These are phyloP conservation scores for Ceratocystis lukuohia DNA, from an alignment of 2,329 filamentous ascomycete species.

Conservation along the genomic window DNA sequence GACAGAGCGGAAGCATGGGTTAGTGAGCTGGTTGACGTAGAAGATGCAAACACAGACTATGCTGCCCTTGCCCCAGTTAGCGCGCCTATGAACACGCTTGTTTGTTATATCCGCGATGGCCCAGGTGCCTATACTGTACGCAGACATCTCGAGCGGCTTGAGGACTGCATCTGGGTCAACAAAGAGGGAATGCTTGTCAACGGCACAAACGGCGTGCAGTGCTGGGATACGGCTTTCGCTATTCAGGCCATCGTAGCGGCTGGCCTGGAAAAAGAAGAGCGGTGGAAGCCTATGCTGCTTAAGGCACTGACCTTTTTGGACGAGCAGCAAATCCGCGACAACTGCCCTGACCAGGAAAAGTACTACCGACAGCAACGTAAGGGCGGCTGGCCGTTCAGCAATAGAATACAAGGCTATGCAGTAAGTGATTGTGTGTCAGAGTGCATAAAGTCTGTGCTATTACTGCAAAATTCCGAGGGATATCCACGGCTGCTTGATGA, in stretches of 20 bases:
- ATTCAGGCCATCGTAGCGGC: constrained; percentile 73
- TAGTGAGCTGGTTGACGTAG: constrained; percentile 73
- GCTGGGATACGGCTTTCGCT: constrained; percentile 87
- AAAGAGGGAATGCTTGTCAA: constrained; percentile 86
- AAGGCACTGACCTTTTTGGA: constrained; percentile 79
- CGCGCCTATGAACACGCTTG: constrained; percentile 76
- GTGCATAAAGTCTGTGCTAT: constrained; percentile 71
- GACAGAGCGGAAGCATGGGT: constrained; percentile 66
- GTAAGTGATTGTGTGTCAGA: constrained; percentile 93
- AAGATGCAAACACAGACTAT: constrained; percentile 86
- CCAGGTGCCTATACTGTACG: constrained; percentile 57
- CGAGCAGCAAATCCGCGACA: constrained; percentile 76
- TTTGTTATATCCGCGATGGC: constrained; percentile 74
- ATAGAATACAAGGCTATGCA: constrained; percentile 79
- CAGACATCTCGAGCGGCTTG: constrained; percentile 64
- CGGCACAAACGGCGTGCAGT: constrained; percentile 95
- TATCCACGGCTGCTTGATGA: constrained; percentile 65
- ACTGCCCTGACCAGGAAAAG: constrained; percentile 59
- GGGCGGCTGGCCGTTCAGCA: constrained; percentile 94
- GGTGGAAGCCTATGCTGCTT: constrained; percentile 70
- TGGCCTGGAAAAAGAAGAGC: constrained; percentile 60
- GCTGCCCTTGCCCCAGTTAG: constrained; percentile 80
- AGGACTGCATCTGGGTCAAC: constrained; percentile 87
- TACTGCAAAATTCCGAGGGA: constrained; percentile 64
- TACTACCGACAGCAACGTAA: constrained; percentile 87